Base-by-base conservation (phyloP, 2,329 filamentous ascomycete genomes). In the Cadophora luteo-olivacea region DNA sequence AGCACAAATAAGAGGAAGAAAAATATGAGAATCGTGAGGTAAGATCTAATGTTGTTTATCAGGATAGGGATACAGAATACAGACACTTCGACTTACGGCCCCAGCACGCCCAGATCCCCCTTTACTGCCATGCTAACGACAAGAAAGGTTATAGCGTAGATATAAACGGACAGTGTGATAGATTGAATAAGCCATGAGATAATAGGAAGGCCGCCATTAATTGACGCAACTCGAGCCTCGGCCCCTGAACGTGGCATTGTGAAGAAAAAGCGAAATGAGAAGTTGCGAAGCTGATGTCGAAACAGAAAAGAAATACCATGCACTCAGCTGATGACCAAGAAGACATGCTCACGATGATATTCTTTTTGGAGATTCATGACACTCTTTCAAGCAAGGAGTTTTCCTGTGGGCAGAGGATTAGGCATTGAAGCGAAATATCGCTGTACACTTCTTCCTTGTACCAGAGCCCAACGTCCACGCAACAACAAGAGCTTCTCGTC, bases 101-200 rank as follows among this genome's bases (percentile, higher is more conserved):
- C 64, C 8, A 66, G 41, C 12, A 57, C 33, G 7, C 64, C 64
- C 14, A 65, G 12, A n/a, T 65, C 51, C 25, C 63, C 52, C 11
- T 66, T 66, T 4, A 36, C 16, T 12, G 64, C 64, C 11, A 60
- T 49, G 14, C 25, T 16, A 41, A 54, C 54, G 32, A 66, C 38
- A 24, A 60, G 11, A 25, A 58, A 66, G 7, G 64, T 52, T 19
- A 36, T 16, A 5, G 54, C 41, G 41, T 49, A 48, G 9, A 66
- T 32, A n/a, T 61, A 58, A 29, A 66, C 36, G 19, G 54, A 41
- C 8, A 66, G 38, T 6, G 64, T 66, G 33, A 66, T 25, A 24
- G 49, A 49, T 51, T 66, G 54, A n/a, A 66, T 25, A 24, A 66
- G n/a, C 64, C 38, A 66, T 16, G 61, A 54, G 36, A 66, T 41